Percentiles rank a stretch among this genome's conserved stretches.
These are phyloP conservation scores for Cladophialophora exuberans DNA, from an alignment of 2,329 filamentous ascomycete genomes.

Conservation along the genomic window DNA sequence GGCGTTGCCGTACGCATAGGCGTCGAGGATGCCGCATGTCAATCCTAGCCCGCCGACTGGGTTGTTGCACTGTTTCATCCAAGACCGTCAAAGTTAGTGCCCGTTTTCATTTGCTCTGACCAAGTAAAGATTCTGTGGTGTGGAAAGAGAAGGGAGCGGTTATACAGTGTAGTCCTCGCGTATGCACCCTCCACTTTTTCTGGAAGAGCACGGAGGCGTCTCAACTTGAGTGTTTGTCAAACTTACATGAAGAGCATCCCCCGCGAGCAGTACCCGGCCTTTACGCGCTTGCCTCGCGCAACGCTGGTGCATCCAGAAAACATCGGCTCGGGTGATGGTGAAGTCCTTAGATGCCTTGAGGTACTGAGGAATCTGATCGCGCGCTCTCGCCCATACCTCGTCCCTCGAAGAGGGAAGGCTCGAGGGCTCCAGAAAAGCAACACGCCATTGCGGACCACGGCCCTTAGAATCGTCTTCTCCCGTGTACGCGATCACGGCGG, in stretches of 20 bases:
- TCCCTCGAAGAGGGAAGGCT: background rate
- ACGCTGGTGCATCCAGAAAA: slow-evolving; percentile 20
- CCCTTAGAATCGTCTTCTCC: background rate
- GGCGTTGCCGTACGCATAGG: background rate
- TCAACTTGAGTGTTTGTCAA: background rate
- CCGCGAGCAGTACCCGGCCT: slow-evolving; percentile 13
- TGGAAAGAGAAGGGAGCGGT: too few relatives aligned
- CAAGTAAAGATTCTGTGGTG: too few relatives aligned
- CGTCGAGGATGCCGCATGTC: slow-evolving; percentile 21
- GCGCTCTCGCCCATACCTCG: background rate
- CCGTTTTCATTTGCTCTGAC: too few relatives aligned
- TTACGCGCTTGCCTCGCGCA: slow-evolving; percentile 15
- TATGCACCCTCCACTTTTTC: background rate
- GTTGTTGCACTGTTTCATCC: slow-evolving; percentile 8
- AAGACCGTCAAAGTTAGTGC: background rate
- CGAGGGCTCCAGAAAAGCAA: background rate
- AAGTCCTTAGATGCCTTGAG: slow-evolving; percentile 10
- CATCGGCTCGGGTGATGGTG: slow-evolving; percentile 17
- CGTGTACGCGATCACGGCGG: slow-evolving; percentile 19
- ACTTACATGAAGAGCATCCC: slow-evolving; percentile 13
- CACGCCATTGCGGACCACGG: background rate
- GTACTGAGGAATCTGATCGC: slow-evolving; percentile 4
- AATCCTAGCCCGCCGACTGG: slow-evolving; percentile 19
- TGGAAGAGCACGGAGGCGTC: too few relatives aligned
- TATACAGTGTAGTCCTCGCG: background rate